A percentile compares a stretch with the other conserved stretches of the same genome.
Conservation (phyloP, 371 early-diverging fungal species). For the Haplosporangium sp. region DNA sequence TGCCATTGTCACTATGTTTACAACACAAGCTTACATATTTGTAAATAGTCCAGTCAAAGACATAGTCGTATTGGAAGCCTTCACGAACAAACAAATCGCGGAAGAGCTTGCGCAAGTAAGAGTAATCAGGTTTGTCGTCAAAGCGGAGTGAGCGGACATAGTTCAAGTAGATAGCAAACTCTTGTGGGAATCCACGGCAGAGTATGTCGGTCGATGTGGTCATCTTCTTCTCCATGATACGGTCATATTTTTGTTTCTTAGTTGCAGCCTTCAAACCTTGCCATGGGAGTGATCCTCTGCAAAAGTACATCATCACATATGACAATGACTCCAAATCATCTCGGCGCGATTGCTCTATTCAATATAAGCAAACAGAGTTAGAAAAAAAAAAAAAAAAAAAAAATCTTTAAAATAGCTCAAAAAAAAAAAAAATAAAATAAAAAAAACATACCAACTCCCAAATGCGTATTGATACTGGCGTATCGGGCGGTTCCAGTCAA, state of each 20-base stretch:
- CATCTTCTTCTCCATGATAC: slow-evolving; percentile 99
- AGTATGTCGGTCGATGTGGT: slow-evolving; percentile 95
- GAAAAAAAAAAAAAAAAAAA: slow-evolving; percentile 1
- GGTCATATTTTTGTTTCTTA: slow-evolving; percentile 99
- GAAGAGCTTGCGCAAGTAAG: slow-evolving; percentile 96
- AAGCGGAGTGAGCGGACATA: slow-evolving; percentile 97
- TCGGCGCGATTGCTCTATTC: slow-evolving; percentile 96
- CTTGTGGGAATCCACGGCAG: slow-evolving; percentile 96
- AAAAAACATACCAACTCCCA: slow-evolving; percentile 87
- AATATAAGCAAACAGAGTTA: neutral
- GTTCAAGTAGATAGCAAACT: slow-evolving; percentile 97
- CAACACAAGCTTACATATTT: slow-evolving; percentile 53
- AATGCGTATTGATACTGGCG: slow-evolving; percentile 98
- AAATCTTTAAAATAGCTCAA: too few relatives aligned
- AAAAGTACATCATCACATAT: slow-evolving; percentile 99
- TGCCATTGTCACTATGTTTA: too few relatives aligned
- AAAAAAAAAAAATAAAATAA: neutral
- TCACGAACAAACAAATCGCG: slow-evolving; percentile 95
- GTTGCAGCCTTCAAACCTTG: slow-evolving; percentile 98
- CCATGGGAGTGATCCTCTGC: slow-evolving; percentile 99
- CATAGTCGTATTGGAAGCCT: slow-evolving; percentile 95
- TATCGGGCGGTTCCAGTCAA: slow-evolving; percentile 99
- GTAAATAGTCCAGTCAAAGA: slow-evolving; percentile 95
- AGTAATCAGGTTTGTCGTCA: slow-evolving; percentile 99
- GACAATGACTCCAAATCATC: slow-evolving; percentile 99